Evolutionary conservation across 2,329 filamentous ascomycete species (phyloP), one percentile per base, ranked within the genome.

Genomic region (Pyrenochaeta sp.): DNA sequence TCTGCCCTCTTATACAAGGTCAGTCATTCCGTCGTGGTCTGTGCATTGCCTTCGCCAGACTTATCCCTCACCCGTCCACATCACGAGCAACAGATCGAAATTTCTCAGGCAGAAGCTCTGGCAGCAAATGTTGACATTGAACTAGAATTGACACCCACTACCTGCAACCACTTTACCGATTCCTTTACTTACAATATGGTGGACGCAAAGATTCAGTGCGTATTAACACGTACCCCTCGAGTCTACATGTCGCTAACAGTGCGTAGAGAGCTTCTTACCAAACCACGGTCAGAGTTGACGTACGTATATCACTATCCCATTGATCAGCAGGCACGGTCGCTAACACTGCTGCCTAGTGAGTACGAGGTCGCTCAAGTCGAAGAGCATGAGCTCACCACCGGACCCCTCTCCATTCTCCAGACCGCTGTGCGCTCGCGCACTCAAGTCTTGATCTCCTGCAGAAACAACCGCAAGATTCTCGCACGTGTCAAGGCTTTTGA

Each of bases 401-500:
- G 91, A 2, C 91, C 91, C 8, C 85, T 98, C 45, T 97, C 93
- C 5, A 95, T 99, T 73, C 91, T 99, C 60, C 94, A 98, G 82
- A 97, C 95, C 58, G 95, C 95, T 65, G 95, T 97, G 57, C 91
- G 93, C 77, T 91, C 91, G 66, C 94, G 97, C 83, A 91, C 91
- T 43, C 95, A 98, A 82, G 94, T 99, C 62, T 88, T 99, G 66
- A 97, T 99, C 76, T 97, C 92, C 53, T 94, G 94, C 82, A 93
- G 95, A 67, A 97, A 97, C 87, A 98, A 98, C 84, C 91, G 94
- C 81, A 99, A 99, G 85, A 86, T 99, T 47, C 89, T 99, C 54
- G 95, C 94, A 50, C 91, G 95, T 65, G 94, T 99, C 75, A 99
- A 99, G 85, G 95, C 95, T 6, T 99, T 99, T 78, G 95, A 99